Conservation (phyloP, 345 rosid species). For the Aethionema arabicum region DNA sequence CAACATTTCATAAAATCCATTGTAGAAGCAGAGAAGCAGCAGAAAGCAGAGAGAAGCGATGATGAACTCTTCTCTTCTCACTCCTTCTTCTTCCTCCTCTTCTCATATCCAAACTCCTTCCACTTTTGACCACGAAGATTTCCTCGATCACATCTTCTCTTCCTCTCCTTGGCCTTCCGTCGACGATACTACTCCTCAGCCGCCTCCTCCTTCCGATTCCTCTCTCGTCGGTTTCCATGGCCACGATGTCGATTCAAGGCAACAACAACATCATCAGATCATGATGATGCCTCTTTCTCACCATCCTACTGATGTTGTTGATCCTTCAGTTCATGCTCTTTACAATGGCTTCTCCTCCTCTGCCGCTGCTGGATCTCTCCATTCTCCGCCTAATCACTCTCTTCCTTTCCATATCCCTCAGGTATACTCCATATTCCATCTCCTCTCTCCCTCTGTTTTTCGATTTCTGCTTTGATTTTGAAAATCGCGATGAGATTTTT, state of each 20-base stretch:
- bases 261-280: slow-evolving; percentile 41
- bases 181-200: neutral
- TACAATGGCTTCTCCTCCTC: slow-evolving; percentile 36
- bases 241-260: neutral
- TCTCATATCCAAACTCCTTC: neutral
- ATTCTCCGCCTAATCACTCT: neutral
- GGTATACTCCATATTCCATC: slow-evolving; percentile 42
- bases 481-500: too few species aligned
- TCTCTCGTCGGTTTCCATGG: neutral
- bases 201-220: neutral
- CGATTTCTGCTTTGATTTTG: too few species aligned
- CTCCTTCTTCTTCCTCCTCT: neutral
- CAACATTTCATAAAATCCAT: too few species aligned
- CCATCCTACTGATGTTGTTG: slow-evolving; percentile 40
- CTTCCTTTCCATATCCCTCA: slow-evolving; percentile 57
- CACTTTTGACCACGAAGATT: neutral
- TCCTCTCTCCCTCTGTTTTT: neutral
- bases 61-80: neutral
- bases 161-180: slow-evolving; percentile 41
- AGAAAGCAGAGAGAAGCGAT: too few species aligned
- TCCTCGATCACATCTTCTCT: slow-evolving; percentile 34
- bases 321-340: slow-evolving; percentile 48
- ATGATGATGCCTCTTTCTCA: slow-evolving; percentile 28
- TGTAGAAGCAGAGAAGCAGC: too few species aligned
- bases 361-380: slow-evolving; percentile 34